Conservation (phyloP, 2,329 filamentous ascomycete genomes). For the Diaporthe batatas region DNA sequence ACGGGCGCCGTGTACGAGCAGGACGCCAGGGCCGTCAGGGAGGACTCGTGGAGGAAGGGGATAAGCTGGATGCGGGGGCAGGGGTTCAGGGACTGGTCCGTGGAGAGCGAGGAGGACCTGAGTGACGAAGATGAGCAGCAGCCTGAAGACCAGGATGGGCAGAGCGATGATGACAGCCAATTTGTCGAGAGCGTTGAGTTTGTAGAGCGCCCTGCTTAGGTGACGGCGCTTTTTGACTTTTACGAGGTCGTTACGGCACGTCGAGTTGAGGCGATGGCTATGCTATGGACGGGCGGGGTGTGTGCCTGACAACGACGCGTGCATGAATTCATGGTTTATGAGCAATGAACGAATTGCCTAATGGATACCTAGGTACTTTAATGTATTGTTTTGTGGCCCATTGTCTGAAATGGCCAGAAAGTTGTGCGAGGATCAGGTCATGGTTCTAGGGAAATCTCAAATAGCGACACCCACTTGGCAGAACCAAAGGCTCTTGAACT, state of each 20-base stretch:
- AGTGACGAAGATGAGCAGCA: constrained; percentile 49
- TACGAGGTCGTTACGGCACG: not conserved
- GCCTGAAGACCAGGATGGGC: constrained; percentile 52
- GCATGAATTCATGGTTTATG: constrained; percentile 18
- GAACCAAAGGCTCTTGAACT: too few species aligned
- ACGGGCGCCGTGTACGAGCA: constrained; percentile 84
- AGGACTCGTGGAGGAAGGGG: constrained; percentile 76
- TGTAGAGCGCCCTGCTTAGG: constrained; percentile 10
- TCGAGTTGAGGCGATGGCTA: not conserved
- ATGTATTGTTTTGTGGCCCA: constrained; percentile 2
- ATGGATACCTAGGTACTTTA: not conserved
- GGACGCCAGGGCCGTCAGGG: constrained; percentile 76
- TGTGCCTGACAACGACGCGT: not conserved
- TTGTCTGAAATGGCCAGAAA: not conserved
- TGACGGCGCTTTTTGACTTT: not conserved
- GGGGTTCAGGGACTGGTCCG: constrained; percentile 77
- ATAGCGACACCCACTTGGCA: too few species aligned
- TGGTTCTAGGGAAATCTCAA: too few species aligned
- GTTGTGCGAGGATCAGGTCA: too few species aligned
- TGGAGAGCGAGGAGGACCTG: constrained; percentile 54
- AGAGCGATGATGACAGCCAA: constrained; percentile 47
- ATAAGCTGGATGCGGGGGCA: constrained; percentile 82
- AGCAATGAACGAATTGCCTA: constrained; percentile 7
- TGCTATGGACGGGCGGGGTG: not conserved
- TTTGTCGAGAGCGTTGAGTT: constrained; percentile 21